These are phyloP conservation scores for Mucor velutinosus DNA, from an alignment of 371 early-diverging fungal species.

Conservation along the genomic window DNA sequence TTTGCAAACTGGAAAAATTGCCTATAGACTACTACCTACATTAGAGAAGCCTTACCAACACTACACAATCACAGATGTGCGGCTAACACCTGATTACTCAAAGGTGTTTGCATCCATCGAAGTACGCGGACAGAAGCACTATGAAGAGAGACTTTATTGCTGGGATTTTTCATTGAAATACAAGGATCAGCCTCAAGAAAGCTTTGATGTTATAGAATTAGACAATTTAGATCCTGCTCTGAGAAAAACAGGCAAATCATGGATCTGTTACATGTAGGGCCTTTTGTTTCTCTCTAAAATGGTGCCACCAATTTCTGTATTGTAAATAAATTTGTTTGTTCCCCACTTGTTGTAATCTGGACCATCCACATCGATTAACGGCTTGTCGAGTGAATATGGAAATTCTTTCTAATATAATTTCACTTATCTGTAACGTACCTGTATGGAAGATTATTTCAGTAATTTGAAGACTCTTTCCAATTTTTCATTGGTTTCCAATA, in stretches of 20 bases:
- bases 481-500: too few relatives aligned
- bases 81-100: constrained; percentile 28
- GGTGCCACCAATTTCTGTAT: background rate
- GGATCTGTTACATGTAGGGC: constrained; percentile 39
- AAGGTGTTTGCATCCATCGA: constrained; percentile 42
- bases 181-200: background rate
- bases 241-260: constrained; percentile 35
- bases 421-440: too few relatives aligned
- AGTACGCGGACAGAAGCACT: constrained; percentile 16
- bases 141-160: constrained; percentile 37
- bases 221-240: constrained; percentile 8
- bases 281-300: background rate
- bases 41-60: constrained; percentile 17
- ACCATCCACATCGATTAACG: background rate
- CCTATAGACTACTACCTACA: constrained; percentile 46
- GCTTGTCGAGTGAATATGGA: background rate
- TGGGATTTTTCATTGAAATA: constrained; percentile 35
- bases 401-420: too few relatives aligned
- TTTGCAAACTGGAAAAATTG: constrained; percentile 50
- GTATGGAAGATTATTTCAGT: background rate
- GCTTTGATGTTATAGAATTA: constrained; percentile 20
- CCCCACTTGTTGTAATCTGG: background rate
- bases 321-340: background rate
- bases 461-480: too few relatives aligned
- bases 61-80: constrained; percentile 45